Percentiles rank a stretch among this genome's conserved stretches.
phyloP scores from a whole-genome alignment of 495 filamentous ascomycete species.

The Cudoniella acicularis region DNA sequence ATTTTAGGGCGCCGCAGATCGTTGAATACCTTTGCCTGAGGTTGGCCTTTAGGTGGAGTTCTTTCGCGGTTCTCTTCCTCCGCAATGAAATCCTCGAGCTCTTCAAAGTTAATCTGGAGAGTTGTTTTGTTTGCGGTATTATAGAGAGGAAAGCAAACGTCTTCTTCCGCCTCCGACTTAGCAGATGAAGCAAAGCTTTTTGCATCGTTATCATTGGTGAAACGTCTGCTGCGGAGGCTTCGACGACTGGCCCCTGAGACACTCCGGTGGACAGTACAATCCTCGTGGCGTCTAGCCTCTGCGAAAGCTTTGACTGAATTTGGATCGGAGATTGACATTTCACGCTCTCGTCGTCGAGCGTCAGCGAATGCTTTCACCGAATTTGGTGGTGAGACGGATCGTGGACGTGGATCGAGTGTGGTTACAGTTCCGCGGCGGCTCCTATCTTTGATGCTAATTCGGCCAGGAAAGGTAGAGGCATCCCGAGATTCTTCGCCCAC shows the following conservation, averaged over 20 bases:
- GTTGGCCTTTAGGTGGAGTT: slow-evolving; percentile 27
- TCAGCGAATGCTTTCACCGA: slow-evolving; percentile 97
- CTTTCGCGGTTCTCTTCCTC: slow-evolving; percentile 38
- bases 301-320: slow-evolving; percentile 30
- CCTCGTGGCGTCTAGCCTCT: slow-evolving; percentile 54
- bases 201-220: slow-evolving; percentile 39
- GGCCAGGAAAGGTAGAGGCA: slow-evolving; percentile 28
- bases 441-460: slow-evolving; percentile 17
- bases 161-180: slow-evolving; percentile 62
- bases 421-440: slow-evolving; percentile 44
- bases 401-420: slow-evolving; percentile 55
- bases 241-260: slow-evolving; percentile 63
- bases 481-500: slow-evolving; percentile 70
- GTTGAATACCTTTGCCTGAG: slow-evolving; percentile 51
- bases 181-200: slow-evolving; percentile 45
- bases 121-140: slow-evolving; percentile 42
- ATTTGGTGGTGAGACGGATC: slow-evolving; percentile 90
- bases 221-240: slow-evolving; percentile 38
- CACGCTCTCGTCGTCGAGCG: slow-evolving; percentile 54
- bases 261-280: slow-evolving; percentile 65
- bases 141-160: slow-evolving; percentile 76
- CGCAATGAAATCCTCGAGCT: slow-evolving; percentile 79
- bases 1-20: slow-evolving; percentile 43
- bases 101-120: slow-evolving; percentile 77
- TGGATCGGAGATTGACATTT: slow-evolving; percentile 46